Percentiles rank a stretch among this genome's conserved stretches.
Evolutionary conservation across 768 basidiomycete genomes (phyloP).

Genomic region (Daedalea quercina): DNA sequence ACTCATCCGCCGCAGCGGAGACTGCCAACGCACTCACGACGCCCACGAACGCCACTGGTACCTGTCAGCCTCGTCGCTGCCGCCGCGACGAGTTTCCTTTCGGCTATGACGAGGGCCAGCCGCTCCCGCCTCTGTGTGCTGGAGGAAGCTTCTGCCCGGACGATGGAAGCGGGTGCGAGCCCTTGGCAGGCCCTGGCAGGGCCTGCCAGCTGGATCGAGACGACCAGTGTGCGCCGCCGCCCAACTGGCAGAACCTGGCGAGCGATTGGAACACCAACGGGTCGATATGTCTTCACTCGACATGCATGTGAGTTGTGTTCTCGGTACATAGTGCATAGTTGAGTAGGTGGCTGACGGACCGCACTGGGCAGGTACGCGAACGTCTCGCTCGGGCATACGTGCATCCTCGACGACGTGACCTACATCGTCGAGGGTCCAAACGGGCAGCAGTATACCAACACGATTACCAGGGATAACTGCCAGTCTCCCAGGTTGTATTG

Average conservation of each 20-base stretch:
- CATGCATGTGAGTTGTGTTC: constrained; percentile 44
- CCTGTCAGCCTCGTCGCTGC: constrained; percentile 48
- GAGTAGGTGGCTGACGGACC: background rate
- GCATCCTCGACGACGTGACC: constrained; percentile 44
- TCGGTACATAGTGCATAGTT: too few relatives aligned
- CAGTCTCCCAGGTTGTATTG: constrained; percentile 47
- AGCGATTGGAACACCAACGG: constrained; percentile 42
- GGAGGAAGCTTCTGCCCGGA: constrained; percentile 59
- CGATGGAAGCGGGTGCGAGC: constrained; percentile 51
- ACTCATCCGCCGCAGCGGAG: constrained; percentile 24
- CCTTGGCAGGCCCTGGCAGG: constrained; percentile 34
- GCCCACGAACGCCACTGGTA: constrained; percentile 8
- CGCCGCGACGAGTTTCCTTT: constrained; percentile 57
- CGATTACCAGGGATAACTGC: constrained; percentile 57
- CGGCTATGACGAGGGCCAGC: constrained; percentile 31
- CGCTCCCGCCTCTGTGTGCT: constrained; percentile 48
- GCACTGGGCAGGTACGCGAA: constrained; percentile 43
- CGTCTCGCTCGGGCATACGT: constrained; percentile 42
- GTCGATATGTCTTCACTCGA: constrained; percentile 49
- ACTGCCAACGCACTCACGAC: background rate
- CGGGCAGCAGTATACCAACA: constrained; percentile 35
- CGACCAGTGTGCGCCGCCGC: constrained; percentile 41
- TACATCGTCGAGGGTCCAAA: constrained; percentile 40
- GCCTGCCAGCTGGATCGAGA: constrained; percentile 59
- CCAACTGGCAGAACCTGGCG: constrained; percentile 34